phyloP scores from a whole-genome alignment of 2,329 filamentous ascomycete species.

The Hysterium pulicare region DNA sequence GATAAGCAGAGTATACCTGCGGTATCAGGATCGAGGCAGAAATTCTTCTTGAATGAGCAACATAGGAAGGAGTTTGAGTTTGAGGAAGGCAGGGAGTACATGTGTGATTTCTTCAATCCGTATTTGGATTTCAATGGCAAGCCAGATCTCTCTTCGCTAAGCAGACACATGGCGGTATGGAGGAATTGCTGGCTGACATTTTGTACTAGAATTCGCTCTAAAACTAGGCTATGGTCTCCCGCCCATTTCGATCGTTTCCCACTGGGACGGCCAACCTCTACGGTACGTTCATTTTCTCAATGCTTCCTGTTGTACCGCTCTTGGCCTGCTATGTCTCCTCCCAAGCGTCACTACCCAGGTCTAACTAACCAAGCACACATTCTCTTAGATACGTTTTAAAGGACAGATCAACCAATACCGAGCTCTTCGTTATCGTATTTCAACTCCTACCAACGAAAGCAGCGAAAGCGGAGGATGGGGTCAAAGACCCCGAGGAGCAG shows the following conservation, averaged over 20 bases:
- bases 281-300: slow-evolving; percentile 53
- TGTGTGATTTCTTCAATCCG: slow-evolving; percentile 80
- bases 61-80: slow-evolving; percentile 58
- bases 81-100: slow-evolving; percentile 59
- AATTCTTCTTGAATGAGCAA: slow-evolving; percentile 57
- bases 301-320: not conserved
- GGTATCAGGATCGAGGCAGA: slow-evolving; percentile 50
- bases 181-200: not conserved
- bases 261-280: slow-evolving; percentile 75
- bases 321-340: not conserved
- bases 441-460: slow-evolving; percentile 69
- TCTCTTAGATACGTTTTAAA: slow-evolving; percentile 88
- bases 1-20: slow-evolving; percentile 40
- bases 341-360: slow-evolving; percentile 2
- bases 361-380: slow-evolving; percentile 65
- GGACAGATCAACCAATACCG: slow-evolving; percentile 67
- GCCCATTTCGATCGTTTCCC: slow-evolving; percentile 71
- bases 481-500: slow-evolving; percentile 19
- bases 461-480: slow-evolving; percentile 22
- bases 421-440: slow-evolving; percentile 80
- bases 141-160: slow-evolving; percentile 8
- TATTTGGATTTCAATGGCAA: slow-evolving; percentile 81
- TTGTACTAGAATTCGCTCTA: slow-evolving; percentile 61
- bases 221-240: slow-evolving; percentile 55
- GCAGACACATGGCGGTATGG: too few relatives aligned